These are phyloP conservation scores for Cryptosporidium sp. DNA, from an alignment of 169 alveolate genomes.

Conservation along the genomic window DNA sequence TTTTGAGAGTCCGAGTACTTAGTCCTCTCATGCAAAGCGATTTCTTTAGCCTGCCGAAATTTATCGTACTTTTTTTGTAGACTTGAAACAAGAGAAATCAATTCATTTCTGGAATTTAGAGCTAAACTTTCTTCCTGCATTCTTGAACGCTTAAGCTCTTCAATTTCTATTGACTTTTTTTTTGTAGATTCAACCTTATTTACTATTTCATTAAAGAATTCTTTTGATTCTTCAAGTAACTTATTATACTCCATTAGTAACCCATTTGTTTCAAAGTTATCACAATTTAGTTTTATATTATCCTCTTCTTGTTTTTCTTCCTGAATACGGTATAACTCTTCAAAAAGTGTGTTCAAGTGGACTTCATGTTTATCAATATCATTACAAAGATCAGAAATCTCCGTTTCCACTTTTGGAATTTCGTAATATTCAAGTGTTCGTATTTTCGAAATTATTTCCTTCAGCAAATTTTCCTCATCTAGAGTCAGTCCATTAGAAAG, in stretches of 20 bases:
- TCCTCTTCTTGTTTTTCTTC: slow-evolving; percentile 41
- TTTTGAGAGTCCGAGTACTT: background rate
- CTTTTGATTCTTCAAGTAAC: slow-evolving; percentile 16
- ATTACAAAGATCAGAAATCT: slow-evolving; percentile 5
- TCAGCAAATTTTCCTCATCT: slow-evolving; percentile 22
- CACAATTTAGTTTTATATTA: background rate
- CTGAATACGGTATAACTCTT: slow-evolving; percentile 33
- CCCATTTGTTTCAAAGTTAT: background rate
- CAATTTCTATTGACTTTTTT: background rate
- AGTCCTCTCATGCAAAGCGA: slow-evolving; percentile 31
- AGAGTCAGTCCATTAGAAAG: slow-evolving; percentile 49
- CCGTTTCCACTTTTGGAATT: slow-evolving; percentile 49
- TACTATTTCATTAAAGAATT: background rate
- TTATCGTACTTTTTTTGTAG: slow-evolving; percentile 33
- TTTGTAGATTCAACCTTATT: slow-evolving; percentile 24
- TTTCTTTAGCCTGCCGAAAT: slow-evolving; percentile 23
- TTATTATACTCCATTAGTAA: slow-evolving; percentile 8
- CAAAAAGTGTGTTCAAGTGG: slow-evolving; percentile 28
- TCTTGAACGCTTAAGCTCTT: background rate
- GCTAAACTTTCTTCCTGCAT: slow-evolving; percentile 9
- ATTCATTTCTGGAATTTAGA: background rate
- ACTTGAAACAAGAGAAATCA: background rate
- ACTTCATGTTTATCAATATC: slow-evolving; percentile 32
- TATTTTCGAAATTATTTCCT: slow-evolving; percentile 15
- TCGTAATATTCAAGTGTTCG: slow-evolving; percentile 17